These are phyloP conservation scores for Bisporella sp. DNA, from an alignment of 2,329 filamentous ascomycete species.

Conservation along the genomic window DNA sequence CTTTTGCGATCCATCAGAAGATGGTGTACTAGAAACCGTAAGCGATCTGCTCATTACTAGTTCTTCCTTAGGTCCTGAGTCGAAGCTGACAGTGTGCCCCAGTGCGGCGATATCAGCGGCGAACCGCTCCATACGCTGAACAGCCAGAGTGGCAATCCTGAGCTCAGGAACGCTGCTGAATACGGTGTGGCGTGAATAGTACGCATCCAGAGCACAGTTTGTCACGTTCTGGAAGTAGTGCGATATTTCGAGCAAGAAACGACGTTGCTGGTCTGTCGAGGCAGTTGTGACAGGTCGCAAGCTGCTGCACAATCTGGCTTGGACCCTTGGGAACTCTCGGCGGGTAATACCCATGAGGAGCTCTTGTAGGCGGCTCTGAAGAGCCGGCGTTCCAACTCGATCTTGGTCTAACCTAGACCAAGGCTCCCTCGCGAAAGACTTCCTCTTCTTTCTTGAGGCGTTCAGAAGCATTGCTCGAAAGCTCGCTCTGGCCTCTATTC, in stretches of 20 bases:
- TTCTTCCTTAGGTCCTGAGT: conserved; percentile 1
- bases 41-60: not conserved
- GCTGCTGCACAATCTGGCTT: conserved; percentile 5
- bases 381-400: conserved; percentile 8
- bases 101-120: conserved; percentile 3
- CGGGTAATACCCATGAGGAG: conserved; percentile 7
- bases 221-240: conserved; percentile 8
- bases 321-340: conserved; percentile 12
- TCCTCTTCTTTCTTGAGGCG: conserved; percentile 6
- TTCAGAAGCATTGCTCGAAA: conserved; percentile 1
- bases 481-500: conserved; percentile 17
- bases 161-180: conserved; percentile 4
- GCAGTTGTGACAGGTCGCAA: not conserved
- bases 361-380: conserved; percentile 8
- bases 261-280: conserved; percentile 7
- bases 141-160: conserved; percentile 7
- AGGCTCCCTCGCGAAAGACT: conserved; percentile 5
- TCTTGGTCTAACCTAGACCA: conserved; percentile 6
- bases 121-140: conserved; percentile 6
- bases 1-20: not conserved
- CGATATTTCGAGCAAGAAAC: conserved; percentile 6
- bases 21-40: not conserved
- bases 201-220: conserved; percentile 6
- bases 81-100: conserved; percentile 7
- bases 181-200: conserved; percentile 6